Evolutionary conservation across 2,329 filamentous ascomycete genomes (phyloP).

Genomic region (Epichloe gansuensis): DNA sequence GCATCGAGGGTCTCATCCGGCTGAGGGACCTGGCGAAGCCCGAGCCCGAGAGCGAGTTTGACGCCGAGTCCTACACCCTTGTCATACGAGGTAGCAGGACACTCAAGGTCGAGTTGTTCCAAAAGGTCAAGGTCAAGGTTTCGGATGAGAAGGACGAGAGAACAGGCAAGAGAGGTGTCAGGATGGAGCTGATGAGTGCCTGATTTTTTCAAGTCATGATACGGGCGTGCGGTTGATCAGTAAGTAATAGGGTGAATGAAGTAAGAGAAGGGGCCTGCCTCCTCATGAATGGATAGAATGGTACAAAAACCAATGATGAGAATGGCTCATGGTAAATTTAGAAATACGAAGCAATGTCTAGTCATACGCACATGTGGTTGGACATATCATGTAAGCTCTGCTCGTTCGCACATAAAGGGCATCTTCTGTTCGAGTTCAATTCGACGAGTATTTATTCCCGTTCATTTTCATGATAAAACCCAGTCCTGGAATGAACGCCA

Average conservation of each 20-base stretch:
- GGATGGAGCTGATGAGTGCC: constrained; percentile 46
- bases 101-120: constrained; percentile 68
- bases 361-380: no score
- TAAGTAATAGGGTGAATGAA: no score
- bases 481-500: constrained; percentile 1
- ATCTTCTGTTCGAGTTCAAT: background rate
- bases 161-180: constrained; percentile 90
- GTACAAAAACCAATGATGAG: no score
- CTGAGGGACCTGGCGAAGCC: constrained; percentile 69
- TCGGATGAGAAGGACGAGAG: constrained; percentile 87
- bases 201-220: background rate
- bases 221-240: no score
- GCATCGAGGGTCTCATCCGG: constrained; percentile 84
- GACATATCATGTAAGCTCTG: no score
- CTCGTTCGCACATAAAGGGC: background rate
- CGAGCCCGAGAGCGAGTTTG: constrained; percentile 71
- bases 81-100: constrained; percentile 43
- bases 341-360: no score
- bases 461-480: background rate
- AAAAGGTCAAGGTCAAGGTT: constrained; percentile 81
- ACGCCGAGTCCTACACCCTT: constrained; percentile 75
- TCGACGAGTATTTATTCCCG: background rate
- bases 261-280: no score
- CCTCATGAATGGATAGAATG: no score
- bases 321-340: no score